Conservation (phyloP, 2,329 filamentous ascomycete genomes). For the Achaetomium macrosporum region DNA sequence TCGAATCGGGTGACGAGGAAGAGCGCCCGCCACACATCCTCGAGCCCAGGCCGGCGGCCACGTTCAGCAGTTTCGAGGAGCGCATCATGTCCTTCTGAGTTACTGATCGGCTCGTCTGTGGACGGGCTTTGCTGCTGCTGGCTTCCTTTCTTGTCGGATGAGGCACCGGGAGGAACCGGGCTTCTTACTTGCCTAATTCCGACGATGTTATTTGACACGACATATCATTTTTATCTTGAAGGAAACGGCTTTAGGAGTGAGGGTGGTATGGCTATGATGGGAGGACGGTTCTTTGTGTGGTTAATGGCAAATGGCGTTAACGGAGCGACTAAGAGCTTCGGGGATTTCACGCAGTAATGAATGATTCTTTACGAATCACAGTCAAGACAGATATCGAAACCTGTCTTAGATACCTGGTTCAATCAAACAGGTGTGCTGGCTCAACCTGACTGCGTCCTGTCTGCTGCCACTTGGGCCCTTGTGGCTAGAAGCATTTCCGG, state of each 20-base stretch:
- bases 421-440: neutral
- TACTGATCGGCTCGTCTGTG: neutral
- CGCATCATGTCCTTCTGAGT: slow-evolving; percentile 42
- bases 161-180: neutral
- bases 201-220: slow-evolving; percentile 2
- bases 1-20: slow-evolving; percentile 53
- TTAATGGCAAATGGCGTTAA: slow-evolving; percentile 1
- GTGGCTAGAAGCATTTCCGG: too few relatives aligned
- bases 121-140: neutral
- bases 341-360: slow-evolving; percentile 5
- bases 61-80: slow-evolving; percentile 59
- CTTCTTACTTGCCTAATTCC: neutral
- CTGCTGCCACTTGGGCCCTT: too few relatives aligned
- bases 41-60: slow-evolving; percentile 57
- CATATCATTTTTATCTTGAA: slow-evolving; percentile 3
- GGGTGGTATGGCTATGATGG: neutral
- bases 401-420: neutral
- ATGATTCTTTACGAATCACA: neutral
- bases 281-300: neutral
- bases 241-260: neutral
- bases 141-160: neutral
- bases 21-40: slow-evolving; percentile 42
- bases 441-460: neutral
- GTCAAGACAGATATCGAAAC: too few relatives aligned
- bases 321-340: neutral